A percentile compares a stretch with the other conserved stretches of the same genome.
phyloP scores from a whole-genome alignment of 2,329 filamentous ascomycete species.

The Cadophora sp. region DNA sequence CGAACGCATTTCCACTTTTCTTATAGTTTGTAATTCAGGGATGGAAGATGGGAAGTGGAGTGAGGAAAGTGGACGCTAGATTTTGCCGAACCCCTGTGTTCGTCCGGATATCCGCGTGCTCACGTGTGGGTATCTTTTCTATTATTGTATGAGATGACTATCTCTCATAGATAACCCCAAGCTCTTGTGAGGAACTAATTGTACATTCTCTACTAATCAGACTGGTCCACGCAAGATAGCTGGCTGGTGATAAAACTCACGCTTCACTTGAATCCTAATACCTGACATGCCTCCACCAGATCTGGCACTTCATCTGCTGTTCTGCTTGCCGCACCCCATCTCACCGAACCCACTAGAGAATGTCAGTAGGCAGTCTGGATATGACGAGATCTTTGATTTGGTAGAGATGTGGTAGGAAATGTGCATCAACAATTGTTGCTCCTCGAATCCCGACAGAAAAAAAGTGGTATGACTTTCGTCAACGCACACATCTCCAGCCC shows the following conservation, averaged over 20 bases:
- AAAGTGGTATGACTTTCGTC: background rate
- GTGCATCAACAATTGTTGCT: background rate
- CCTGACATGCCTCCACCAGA: slow-evolving; percentile 55
- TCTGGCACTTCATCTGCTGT: slow-evolving; percentile 62
- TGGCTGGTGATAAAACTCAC: background rate
- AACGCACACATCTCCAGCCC: background rate
- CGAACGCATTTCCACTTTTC: slow-evolving; percentile 21
- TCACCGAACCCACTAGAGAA: slow-evolving; percentile 48
- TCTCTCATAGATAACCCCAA: background rate
- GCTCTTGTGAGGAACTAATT: background rate
- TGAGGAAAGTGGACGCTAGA: no score
- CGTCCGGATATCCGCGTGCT: slow-evolving; percentile 13
- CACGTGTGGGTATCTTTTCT: slow-evolving; percentile 17
- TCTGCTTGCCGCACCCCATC: slow-evolving; percentile 57
- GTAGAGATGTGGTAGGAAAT: background rate
- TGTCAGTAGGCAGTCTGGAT: slow-evolving; percentile 6
- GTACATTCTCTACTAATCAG: slow-evolving; percentile 1
- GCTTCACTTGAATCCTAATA: slow-evolving; percentile 37
- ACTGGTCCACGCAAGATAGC: background rate
- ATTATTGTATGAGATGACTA: slow-evolving; percentile 1
- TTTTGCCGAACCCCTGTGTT: background rate
- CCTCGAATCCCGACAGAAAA: background rate
- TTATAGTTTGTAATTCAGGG: background rate
- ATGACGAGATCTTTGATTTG: background rate
- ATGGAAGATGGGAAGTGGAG: background rate